Conservation (phyloP, 176 grass and related monocot species). For the Oryza rufipogon region DNA sequence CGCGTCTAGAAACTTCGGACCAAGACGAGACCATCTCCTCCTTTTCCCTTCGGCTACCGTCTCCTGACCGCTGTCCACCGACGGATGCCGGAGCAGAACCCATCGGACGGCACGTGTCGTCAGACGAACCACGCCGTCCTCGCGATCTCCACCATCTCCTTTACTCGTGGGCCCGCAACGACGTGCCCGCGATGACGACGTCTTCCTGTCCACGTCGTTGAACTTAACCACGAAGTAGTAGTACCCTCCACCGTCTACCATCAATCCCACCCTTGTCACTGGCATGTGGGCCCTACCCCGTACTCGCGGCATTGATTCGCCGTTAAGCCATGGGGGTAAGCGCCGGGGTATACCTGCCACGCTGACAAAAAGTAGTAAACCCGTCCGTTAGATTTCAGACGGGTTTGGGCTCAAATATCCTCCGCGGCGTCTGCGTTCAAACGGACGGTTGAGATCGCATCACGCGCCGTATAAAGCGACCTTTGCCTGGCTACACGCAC, state of each 20-base stretch:
- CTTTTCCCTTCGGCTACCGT: not conserved
- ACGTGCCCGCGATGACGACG: conserved; percentile 28
- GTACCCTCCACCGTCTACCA: not conserved
- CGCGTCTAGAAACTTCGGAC: conserved; percentile 26
- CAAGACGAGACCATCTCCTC: not conserved
- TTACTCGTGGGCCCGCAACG: conserved; percentile 3
- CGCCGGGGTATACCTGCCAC: not conserved
- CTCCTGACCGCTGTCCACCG: not conserved
- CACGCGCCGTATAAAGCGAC: conserved; percentile 27
- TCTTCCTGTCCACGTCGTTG: not conserved
- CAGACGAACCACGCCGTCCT: not conserved
- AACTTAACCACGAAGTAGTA: conserved; percentile 29
- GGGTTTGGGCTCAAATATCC: not conserved
- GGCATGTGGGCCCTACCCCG: not conserved
- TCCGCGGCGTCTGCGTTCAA: not conserved
- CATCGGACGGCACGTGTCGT: conserved; percentile 3
- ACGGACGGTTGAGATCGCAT: conserved; percentile 36
- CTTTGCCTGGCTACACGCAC: conserved; percentile 19
- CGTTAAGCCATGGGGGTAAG: conserved; percentile 1
- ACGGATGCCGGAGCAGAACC: not conserved
- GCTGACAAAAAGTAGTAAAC: conserved; percentile 7
- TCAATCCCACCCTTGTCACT: not conserved
- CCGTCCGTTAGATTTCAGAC: conserved; percentile 6
- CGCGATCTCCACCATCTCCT: conserved; percentile 19
- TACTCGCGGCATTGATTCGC: not conserved